These are phyloP conservation scores for Cryptococcus depauperatus DNA, from an alignment of 1,284 basidiomycete genomes.

Conservation along the genomic window DNA sequence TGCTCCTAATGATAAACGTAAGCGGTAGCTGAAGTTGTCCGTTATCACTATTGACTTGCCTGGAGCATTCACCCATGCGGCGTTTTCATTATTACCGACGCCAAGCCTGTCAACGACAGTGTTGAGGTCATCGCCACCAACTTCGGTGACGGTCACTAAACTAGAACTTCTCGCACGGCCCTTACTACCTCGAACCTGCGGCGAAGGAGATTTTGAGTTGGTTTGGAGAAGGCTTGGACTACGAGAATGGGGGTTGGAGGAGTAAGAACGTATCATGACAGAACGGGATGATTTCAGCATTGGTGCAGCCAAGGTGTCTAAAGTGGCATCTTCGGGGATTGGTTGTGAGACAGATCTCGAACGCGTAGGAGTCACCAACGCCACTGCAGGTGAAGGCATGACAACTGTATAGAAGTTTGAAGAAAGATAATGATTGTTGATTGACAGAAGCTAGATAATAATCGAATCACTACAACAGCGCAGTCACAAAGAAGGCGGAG, in stretches of 20 bases:
- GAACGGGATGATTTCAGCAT: slow-evolving; percentile 11
- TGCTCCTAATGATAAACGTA: slow-evolving; percentile 74
- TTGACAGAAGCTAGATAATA: too few relatives aligned
- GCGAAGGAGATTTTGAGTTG: neutral
- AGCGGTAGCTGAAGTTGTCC: too few relatives aligned
- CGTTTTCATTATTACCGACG: slow-evolving; percentile 83
- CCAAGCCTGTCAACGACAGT: slow-evolving; percentile 67
- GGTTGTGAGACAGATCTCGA: slow-evolving; percentile 42
- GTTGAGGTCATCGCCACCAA: slow-evolving; percentile 68
- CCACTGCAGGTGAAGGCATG: slow-evolving; percentile 23
- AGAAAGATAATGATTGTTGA: neutral
- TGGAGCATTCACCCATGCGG: slow-evolving; percentile 97
- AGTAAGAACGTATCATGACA: slow-evolving; percentile 18
- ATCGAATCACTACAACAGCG: too few relatives aligned
- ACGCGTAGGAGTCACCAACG: slow-evolving; percentile 29
- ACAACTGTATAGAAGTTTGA: neutral
- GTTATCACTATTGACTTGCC: slow-evolving; percentile 60
- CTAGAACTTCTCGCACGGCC: slow-evolving; percentile 65
- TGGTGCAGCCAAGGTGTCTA: slow-evolving; percentile 18
- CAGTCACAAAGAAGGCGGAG: too few relatives aligned
- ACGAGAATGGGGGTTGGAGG: slow-evolving; percentile 14
- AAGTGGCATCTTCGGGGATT: slow-evolving; percentile 32
- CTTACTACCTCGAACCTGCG: slow-evolving; percentile 27
- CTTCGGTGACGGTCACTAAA: slow-evolving; percentile 79
- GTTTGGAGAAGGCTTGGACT: neutral